Evolutionary conservation across 176 grass and related monocot genomes (phyloP).

Genomic region (Elaeis guineensis): DNA sequence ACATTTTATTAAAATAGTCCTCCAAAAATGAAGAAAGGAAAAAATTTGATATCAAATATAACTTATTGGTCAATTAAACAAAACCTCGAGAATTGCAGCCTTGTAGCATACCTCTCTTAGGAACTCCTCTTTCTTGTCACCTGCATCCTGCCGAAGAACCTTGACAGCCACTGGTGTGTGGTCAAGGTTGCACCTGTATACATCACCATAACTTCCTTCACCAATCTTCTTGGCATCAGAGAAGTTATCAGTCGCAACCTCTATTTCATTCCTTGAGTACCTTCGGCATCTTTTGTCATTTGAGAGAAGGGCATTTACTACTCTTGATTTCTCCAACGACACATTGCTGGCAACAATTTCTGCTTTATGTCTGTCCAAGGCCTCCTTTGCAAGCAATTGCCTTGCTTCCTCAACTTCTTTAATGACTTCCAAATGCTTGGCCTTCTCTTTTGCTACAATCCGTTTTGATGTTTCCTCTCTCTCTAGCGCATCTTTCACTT

Average conservation of each 20-base stretch:
- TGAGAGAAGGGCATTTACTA: conserved; percentile 38
- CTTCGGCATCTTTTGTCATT: conserved; percentile 63
- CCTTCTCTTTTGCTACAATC: conserved; percentile 32
- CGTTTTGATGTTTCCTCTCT: conserved; percentile 35
- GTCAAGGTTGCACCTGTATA: conserved; percentile 91
- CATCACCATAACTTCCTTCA: conserved; percentile 80
- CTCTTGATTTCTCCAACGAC: conserved; percentile 36
- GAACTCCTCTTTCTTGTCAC: conserved; percentile 68
- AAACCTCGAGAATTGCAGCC: too few species aligned
- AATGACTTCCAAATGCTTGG: conserved; percentile 31
- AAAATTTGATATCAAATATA: too few species aligned
- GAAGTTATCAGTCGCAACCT: conserved; percentile 79
- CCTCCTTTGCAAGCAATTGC: conserved; percentile 30
- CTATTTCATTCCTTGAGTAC: conserved; percentile 81
- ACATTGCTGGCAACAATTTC: conserved; percentile 33
- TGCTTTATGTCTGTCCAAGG: conserved; percentile 23
- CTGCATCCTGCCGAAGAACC: conserved; percentile 72
- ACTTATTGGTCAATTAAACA: too few species aligned
- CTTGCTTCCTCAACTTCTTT: conserved; percentile 43
- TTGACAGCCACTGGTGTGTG: conserved; percentile 90
- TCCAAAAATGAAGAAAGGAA: too few species aligned
- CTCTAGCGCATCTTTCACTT: conserved; percentile 47
- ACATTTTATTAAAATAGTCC: too few species aligned
- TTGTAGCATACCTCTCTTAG: conserved; percentile 60
- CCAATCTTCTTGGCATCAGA: conserved; percentile 88